These are phyloP conservation scores for Casuarina equisetifolia DNA, from an alignment of 306 rosid species.

Conservation along the genomic window DNA sequence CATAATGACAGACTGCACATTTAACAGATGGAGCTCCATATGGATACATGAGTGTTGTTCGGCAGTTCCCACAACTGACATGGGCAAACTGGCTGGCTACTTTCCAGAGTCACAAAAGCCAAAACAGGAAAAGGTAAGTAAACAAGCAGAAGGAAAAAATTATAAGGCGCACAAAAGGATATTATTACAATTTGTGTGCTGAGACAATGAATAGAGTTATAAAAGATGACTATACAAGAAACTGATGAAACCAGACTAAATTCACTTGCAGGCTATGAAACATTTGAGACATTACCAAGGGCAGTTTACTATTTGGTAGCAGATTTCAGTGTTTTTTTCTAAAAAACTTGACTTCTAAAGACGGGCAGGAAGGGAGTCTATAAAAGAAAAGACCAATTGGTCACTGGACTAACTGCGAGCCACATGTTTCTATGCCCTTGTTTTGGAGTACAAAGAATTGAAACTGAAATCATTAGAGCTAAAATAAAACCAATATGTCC, in stretches of 20 bases:
- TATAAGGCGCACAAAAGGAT: neutral
- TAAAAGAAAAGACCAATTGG: neutral
- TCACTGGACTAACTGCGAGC: neutral
- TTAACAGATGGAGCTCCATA: slow-evolving; percentile 98
- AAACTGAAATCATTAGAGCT: neutral
- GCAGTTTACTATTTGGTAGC: neutral
- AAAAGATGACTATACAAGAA: neutral
- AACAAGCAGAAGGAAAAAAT: neutral
- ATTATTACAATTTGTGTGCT: neutral
- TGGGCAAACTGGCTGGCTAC: slow-evolving; percentile 76
- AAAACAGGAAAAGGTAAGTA: slow-evolving; percentile 30
- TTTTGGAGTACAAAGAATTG: neutral
- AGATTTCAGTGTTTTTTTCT: neutral
- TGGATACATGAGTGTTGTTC: slow-evolving; percentile 89
- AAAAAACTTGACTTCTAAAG: slow-evolving; percentile 1
- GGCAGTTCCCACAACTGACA: slow-evolving; percentile 87
- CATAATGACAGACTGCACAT: slow-evolving; percentile 91
- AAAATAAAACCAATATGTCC: neutral
- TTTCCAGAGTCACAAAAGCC: slow-evolving; percentile 44
- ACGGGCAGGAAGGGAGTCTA: neutral
- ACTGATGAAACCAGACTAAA: slow-evolving; percentile 1
- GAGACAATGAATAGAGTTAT: neutral
- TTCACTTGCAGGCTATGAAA: neutral
- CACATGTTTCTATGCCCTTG: neutral
- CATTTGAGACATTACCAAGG: neutral